phyloP scores from a whole-genome alignment of 192 early-diverging fungal species.

The Podochytrium sp. region DNA sequence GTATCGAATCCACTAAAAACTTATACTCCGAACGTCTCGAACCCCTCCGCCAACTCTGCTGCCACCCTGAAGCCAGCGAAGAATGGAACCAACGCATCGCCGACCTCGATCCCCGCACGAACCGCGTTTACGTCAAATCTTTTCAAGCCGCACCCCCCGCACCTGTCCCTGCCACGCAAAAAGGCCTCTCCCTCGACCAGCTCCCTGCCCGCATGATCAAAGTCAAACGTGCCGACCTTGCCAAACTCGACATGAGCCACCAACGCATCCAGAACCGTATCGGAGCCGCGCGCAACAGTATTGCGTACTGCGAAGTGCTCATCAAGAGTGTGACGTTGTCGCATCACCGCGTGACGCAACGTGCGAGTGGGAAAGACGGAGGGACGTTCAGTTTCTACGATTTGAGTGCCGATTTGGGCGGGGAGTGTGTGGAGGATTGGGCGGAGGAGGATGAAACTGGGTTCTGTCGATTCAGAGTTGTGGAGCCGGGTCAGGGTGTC shows the following conservation, averaged over 20 bases:
- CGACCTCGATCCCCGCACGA: constrained; percentile 12
- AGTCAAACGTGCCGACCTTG: constrained; percentile 13
- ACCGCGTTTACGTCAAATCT: background rate
- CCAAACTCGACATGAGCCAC: background rate
- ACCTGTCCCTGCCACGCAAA: background rate
- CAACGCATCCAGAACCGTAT: constrained; percentile 3
- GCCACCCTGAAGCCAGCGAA: constrained; percentile 21
- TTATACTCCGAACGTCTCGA: constrained; percentile 1
- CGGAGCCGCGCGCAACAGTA: background rate
- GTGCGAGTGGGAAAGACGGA: background rate
- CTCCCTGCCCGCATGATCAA: constrained; percentile 24
- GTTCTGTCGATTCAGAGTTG: background rate
- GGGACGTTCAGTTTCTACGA: constrained; percentile 11
- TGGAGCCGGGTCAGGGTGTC: background rate
- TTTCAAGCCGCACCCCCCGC: background rate
- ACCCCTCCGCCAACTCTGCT: constrained; percentile 20
- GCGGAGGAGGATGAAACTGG: constrained; percentile 21
- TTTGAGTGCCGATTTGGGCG: background rate
- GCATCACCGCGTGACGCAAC: background rate
- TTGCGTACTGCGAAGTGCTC: constrained; percentile 5
- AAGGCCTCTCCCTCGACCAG: constrained; percentile 10
- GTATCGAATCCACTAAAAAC: background rate
- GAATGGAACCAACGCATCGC: constrained; percentile 20
- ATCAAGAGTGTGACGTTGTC: background rate
- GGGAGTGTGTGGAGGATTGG: background rate